phyloP scores from a whole-genome alignment of 192 early-diverging fungal genomes.

The Diversispora eburnea region DNA sequence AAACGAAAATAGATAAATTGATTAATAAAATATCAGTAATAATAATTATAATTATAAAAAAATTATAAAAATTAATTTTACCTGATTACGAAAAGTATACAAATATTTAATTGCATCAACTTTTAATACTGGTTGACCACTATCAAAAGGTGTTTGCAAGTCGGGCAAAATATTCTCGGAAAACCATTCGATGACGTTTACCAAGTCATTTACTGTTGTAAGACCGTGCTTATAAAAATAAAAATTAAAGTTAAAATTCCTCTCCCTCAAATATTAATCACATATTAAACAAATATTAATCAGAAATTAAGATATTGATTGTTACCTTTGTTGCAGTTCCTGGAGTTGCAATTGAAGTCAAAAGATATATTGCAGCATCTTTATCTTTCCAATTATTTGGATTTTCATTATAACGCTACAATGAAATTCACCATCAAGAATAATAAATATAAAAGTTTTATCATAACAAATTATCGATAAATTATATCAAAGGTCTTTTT shows the following conservation, averaged over 20 bases:
- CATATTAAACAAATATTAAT: background rate
- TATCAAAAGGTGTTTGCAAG: constrained; percentile 64
- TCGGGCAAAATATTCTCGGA: constrained; percentile 78
- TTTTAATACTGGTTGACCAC: constrained; percentile 76
- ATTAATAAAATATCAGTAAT: background rate
- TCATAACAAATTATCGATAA: background rate
- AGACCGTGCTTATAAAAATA: constrained; percentile 63
- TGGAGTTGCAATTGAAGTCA: constrained; percentile 83
- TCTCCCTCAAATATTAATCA: background rate
- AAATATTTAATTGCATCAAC: constrained; percentile 94
- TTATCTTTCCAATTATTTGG: constrained; percentile 88
- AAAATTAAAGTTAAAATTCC: background rate
- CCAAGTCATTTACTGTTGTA: constrained; percentile 76
- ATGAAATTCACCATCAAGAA: background rate
- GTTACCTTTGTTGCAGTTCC: constrained; percentile 65
- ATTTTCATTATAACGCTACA: constrained; percentile 67
- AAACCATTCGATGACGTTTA: constrained; percentile 84
- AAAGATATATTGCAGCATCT: constrained; percentile 90
- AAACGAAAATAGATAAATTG: background rate
- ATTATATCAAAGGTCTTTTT: background rate
- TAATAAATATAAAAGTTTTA: no score
- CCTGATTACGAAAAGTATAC: constrained; percentile 89
- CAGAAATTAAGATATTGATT: no score
- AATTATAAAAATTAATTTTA: constrained; percentile 3
- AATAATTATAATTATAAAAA: background rate